phyloP scores from a whole-genome alignment of 192 early-diverging fungal species.

The Phycomyces nitens region DNA sequence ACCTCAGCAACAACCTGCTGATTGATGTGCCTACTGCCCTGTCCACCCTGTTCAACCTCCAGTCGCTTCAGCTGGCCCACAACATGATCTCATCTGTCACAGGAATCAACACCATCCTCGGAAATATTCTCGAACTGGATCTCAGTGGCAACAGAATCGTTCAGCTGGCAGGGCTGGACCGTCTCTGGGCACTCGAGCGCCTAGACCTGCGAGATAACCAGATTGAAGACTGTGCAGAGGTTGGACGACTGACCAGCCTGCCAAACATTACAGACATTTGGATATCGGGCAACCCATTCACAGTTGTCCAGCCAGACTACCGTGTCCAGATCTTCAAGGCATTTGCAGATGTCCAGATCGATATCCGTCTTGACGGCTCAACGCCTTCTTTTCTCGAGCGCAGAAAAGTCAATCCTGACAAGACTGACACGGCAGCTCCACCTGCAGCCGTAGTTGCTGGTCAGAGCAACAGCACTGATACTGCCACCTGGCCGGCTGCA shows the following conservation, averaged over 20 bases:
- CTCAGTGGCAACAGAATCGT: slow-evolving; percentile 48
- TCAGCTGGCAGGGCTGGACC: slow-evolving; percentile 50
- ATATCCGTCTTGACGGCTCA: slow-evolving; percentile 48
- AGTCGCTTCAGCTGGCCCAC: slow-evolving; percentile 46
- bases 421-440: background rate
- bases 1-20: slow-evolving; percentile 51
- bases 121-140: slow-evolving; percentile 50
- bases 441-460: slow-evolving; percentile 1
- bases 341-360: slow-evolving; percentile 38
- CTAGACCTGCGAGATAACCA: slow-evolving; percentile 54
- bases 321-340: slow-evolving; percentile 47
- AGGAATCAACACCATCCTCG: slow-evolving; percentile 46
- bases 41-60: slow-evolving; percentile 45
- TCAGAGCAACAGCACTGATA: background rate
- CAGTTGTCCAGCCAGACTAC: slow-evolving; percentile 41
- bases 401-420: slow-evolving; percentile 18
- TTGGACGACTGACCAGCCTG: slow-evolving; percentile 44
- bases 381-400: slow-evolving; percentile 47
- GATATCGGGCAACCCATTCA: slow-evolving; percentile 55
- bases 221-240: slow-evolving; percentile 48
- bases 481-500: slow-evolving; percentile 3
- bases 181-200: slow-evolving; percentile 52
- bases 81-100: slow-evolving; percentile 53
- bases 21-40: slow-evolving; percentile 41
- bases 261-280: slow-evolving; percentile 50